Evolutionary conservation across 1,139 yeast genomes (phyloP).

Genomic region (Taphrina pruni): DNA sequence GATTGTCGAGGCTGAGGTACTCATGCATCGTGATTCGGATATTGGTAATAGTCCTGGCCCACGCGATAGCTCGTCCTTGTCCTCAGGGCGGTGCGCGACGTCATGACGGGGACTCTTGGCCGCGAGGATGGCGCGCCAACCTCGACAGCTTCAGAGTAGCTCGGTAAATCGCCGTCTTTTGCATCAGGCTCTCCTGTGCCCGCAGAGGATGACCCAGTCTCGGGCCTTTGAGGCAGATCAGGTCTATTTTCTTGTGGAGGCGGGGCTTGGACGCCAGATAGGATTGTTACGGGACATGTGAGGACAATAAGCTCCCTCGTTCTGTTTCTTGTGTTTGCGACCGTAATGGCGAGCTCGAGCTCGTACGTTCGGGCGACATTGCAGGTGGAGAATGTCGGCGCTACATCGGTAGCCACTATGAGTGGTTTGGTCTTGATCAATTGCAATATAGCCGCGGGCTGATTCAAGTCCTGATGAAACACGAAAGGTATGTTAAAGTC

Average conservation of each 20-base stretch:
- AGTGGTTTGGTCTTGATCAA: conserved; percentile 23
- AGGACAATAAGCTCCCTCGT: conserved; percentile 13
- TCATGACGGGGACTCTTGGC: conserved; percentile 13
- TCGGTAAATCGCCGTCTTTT: conserved; percentile 4
- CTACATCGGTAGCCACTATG: conserved; percentile 23
- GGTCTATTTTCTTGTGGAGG: conserved; percentile 27
- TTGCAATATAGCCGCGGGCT: conserved; percentile 21
- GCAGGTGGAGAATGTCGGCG: conserved; percentile 65
- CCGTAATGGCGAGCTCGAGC: conserved; percentile 57
- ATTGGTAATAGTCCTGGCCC: conserved; percentile 26
- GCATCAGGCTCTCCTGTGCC: neutral
- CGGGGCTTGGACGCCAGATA: conserved; percentile 35
- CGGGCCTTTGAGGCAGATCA: neutral
- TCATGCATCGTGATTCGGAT: conserved; percentile 14
- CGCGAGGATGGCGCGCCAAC: conserved; percentile 15
- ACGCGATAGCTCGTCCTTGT: conserved; percentile 28
- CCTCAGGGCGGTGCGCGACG: conserved; percentile 8
- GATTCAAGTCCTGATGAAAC: neutral
- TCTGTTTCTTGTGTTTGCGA: conserved; percentile 51
- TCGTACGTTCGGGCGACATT: conserved; percentile 61
- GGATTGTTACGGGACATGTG: conserved; percentile 23
- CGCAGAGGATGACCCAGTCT: neutral
- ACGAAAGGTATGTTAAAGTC: conserved; percentile 31
- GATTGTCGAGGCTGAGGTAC: neutral
- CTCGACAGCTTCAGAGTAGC: conserved; percentile 21